These are phyloP conservation scores for Fragaria nilgerrensis DNA, from an alignment of 306 rosid species.

Conservation along the genomic window DNA sequence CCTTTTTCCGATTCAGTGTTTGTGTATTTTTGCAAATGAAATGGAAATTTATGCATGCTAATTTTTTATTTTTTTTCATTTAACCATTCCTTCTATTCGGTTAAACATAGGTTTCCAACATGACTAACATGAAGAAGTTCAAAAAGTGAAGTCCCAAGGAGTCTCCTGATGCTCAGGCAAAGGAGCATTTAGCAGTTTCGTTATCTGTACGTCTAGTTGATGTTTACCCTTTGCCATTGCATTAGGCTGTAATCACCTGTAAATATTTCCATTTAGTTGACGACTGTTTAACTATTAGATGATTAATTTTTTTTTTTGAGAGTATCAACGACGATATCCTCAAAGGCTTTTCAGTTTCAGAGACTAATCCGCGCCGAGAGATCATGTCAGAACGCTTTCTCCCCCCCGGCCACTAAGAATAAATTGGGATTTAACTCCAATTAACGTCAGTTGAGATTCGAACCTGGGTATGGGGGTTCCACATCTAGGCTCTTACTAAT, in stretches of 20 bases:
- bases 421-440: no score
- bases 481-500: no score
- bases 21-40: neutral
- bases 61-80: slow-evolving; percentile 3
- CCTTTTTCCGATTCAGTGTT: neutral
- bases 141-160: slow-evolving; percentile 30
- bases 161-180: slow-evolving; percentile 18
- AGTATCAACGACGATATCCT: no score
- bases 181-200: slow-evolving; percentile 14
- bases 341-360: no score
- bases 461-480: no score
- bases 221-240: neutral
- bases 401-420: no score
- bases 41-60: neutral
- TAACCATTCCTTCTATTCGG: neutral
- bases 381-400: no score
- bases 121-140: slow-evolving; percentile 46
- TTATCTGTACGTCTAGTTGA: neutral
- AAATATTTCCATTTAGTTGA: slow-evolving; percentile 16
- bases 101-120: slow-evolving; percentile 51
- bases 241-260: slow-evolving; percentile 17
- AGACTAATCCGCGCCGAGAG: no score
- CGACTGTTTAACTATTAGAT: neutral
- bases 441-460: no score
- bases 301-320: no score